Base-by-base conservation (phyloP, 441 rosid genomes). In the Gossypium trilobum region DNA sequence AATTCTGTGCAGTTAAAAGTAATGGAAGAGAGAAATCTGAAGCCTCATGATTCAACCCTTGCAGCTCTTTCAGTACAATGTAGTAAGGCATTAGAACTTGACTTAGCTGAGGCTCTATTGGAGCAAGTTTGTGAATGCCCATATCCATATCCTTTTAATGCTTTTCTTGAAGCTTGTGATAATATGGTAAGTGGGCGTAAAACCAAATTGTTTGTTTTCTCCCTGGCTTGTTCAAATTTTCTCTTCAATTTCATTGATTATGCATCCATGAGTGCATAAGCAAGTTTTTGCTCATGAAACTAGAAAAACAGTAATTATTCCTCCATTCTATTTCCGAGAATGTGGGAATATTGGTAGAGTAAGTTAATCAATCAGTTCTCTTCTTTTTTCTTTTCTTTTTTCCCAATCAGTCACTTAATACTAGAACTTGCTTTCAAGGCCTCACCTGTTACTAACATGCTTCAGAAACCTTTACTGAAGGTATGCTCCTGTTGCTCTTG, bases 61-160 rank as follows among this genome's bases (percentile, higher is more conserved):
- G 89, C 88, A 46, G 63, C 78, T 31, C 75, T 89, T 72, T 81
- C 96, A 64, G 70, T 82, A 10, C 79, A 65, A 73, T 86, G 87
- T 87, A 83, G 94, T 74, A 79, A 75, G 71, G 89, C 81, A 63
- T 75, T 85, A 70, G 92, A 92, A 75, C 86, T 91, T 73, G 95
- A 95, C 85, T 77, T 87, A 66, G 97, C 97, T 58, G 95, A 95
- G 83, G 74, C 75, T 75, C 81, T 95, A 9, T 77, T 92, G 85
- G 79, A 84, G 79, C 87, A 84, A 80, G 76, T 91, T 71, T 83
- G 89, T 46, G 75, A 74, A 65, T 82, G 77, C 73, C 74, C 65
- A 23, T 23, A 79, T 78, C 82, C 91, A 13, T 74, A 72, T 82
- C 89, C 91, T 62, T 85, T 71, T 71, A 91, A 88, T 85, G 83